These are phyloP conservation scores for Tolypocladium cylindrosporum DNA, from an alignment of 2,329 filamentous ascomycete species.

Conservation along the genomic window DNA sequence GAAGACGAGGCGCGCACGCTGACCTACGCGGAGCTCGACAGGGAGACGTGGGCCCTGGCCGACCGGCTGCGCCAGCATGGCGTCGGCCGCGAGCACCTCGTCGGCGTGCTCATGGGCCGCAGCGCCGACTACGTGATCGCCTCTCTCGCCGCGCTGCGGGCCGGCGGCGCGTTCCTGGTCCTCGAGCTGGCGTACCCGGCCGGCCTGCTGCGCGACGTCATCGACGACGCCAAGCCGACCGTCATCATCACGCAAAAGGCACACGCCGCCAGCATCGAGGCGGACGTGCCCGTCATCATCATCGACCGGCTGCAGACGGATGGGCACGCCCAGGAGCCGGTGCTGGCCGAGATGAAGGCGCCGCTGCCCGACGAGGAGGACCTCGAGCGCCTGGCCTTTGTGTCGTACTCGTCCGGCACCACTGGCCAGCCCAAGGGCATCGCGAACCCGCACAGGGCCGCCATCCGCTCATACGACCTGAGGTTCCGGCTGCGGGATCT, in stretches of 20 bases:
- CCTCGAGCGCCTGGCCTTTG: conserved; percentile 64
- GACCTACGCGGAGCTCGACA: conserved; percentile 65
- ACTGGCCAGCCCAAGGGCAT: conserved; percentile 77
- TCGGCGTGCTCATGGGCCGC: conserved; percentile 65
- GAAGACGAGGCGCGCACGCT: conserved; percentile 59
- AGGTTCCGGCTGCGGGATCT: conserved; percentile 63
- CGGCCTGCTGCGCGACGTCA: conserved; percentile 62
- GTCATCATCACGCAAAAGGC: conserved; percentile 60
- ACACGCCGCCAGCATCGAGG: conserved; percentile 56
- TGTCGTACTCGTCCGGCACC: conserved; percentile 72
- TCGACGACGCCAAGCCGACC: conserved; percentile 62
- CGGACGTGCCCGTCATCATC: conserved; percentile 51
- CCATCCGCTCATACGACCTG: conserved; percentile 64
- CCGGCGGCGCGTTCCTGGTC: conserved; percentile 71
- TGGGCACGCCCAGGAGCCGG: conserved; percentile 11
- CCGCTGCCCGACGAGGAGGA: conserved; percentile 54
- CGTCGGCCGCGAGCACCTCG: conserved; percentile 62
- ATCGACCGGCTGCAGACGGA: conserved; percentile 40
- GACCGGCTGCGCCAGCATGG: conserved; percentile 54
- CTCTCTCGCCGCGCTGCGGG: conserved; percentile 66
- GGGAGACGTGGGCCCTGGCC: conserved; percentile 55
- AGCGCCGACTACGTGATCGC: conserved; percentile 73
- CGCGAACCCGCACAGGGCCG: conserved; percentile 65
- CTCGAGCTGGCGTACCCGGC: conserved; percentile 72
- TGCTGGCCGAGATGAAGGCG: conserved; percentile 27